phyloP scores from a whole-genome alignment of 495 filamentous ascomycete species.

The Daldinia loculata region DNA sequence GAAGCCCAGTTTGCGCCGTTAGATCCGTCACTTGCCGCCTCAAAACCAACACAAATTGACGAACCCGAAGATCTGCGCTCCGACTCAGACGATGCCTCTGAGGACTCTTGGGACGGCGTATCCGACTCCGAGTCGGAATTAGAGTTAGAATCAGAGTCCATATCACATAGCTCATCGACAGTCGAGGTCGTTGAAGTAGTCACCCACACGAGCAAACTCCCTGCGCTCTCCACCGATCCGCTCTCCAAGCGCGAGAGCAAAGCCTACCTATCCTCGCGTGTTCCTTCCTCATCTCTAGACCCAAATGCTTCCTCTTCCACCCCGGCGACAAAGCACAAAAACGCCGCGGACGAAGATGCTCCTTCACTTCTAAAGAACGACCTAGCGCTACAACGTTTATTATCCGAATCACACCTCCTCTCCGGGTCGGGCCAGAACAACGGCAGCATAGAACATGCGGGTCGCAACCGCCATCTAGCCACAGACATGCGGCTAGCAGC shows the following conservation, averaged over 20 bases:
- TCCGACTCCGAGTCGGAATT: constrained; percentile 64
- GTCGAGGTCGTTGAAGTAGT: constrained; percentile 65
- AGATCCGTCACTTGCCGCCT: constrained; percentile 42
- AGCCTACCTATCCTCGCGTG: constrained; percentile 72
- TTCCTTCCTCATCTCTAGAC: constrained; percentile 46
- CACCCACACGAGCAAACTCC: constrained; percentile 62
- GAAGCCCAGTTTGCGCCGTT: constrained; percentile 86
- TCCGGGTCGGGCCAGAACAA: constrained; percentile 67
- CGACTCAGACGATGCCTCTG: constrained; percentile 53
- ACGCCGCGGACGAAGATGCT: constrained; percentile 56
- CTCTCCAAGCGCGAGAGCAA: constrained; percentile 75
- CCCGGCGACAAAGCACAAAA: constrained; percentile 48
- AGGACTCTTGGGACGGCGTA: constrained; percentile 67
- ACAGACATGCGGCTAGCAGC: constrained; percentile 82
- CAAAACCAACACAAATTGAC: constrained; percentile 19
- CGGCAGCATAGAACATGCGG: constrained; percentile 59
- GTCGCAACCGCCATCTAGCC: constrained; percentile 70
- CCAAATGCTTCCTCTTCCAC: constrained; percentile 36
- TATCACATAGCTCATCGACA: constrained; percentile 23
- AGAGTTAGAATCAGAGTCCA: constrained; percentile 35
- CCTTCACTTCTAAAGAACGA: constrained; percentile 82
- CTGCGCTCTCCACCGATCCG: constrained; percentile 47
- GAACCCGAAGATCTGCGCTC: constrained; percentile 37
- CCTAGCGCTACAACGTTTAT: constrained; percentile 85
- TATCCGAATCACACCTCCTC: constrained; percentile 92